Conservation (phyloP, 768 basidiomycete genomes). For the Suillus occidentalis region DNA sequence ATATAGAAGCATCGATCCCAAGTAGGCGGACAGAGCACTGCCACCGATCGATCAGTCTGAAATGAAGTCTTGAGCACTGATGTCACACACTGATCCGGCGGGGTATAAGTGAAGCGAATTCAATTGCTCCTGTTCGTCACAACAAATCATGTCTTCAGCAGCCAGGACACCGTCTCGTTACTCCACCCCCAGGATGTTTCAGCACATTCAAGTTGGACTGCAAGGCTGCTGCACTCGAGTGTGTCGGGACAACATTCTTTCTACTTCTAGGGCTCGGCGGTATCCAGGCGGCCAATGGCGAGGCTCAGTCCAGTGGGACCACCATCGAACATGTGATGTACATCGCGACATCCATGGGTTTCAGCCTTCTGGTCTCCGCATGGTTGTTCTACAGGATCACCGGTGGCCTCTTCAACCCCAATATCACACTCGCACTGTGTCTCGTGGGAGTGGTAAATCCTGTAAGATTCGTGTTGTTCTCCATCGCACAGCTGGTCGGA, state of each 20-base stretch:
- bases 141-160: neutral
- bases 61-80: neutral
- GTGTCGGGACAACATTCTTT: slow-evolving; percentile 60
- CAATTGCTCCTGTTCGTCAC: neutral
- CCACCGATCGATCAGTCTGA: slow-evolving; percentile 1
- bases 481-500: slow-evolving; percentile 60
- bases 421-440: slow-evolving; percentile 59
- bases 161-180: slow-evolving; percentile 11
- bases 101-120: neutral
- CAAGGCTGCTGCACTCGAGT: slow-evolving; percentile 55
- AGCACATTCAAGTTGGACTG: slow-evolving; percentile 38
- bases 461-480: slow-evolving; percentile 57
- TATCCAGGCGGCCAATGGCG: slow-evolving; percentile 53
- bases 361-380: slow-evolving; percentile 59
- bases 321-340: slow-evolving; percentile 49
- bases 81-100: neutral
- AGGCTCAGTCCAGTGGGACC: slow-evolving; percentile 31
- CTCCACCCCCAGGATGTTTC: slow-evolving; percentile 21
- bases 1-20: no score
- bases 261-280: slow-evolving; percentile 66
- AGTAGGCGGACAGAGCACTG: slow-evolving; percentile 13
- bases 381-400: slow-evolving; percentile 70
- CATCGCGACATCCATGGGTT: slow-evolving; percentile 59
- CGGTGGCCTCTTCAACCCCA: slow-evolving; percentile 67
- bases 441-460: slow-evolving; percentile 56